Evolutionary conservation across 768 basidiomycete species (phyloP).

Genomic region (Inosperma sp.): DNA sequence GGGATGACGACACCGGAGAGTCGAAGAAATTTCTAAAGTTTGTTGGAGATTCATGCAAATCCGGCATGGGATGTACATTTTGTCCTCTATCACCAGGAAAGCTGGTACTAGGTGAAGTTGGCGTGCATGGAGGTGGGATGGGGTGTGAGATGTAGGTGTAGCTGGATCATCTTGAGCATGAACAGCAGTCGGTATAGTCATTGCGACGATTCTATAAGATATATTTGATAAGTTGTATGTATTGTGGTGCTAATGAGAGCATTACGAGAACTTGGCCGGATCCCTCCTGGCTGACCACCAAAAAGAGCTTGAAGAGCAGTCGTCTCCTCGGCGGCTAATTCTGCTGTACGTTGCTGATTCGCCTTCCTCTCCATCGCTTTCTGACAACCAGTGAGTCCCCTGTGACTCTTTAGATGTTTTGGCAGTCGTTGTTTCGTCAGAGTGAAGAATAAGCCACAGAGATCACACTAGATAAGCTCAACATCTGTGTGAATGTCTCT

Average conservation of each 20-base stretch:
- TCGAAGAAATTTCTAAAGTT: too few species aligned
- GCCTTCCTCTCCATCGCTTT: neutral
- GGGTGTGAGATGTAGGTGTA: neutral
- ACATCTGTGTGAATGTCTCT: neutral
- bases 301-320: neutral
- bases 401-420: constrained; percentile 2
- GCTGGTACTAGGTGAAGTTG: neutral
- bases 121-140: neutral
- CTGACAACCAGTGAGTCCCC: neutral
- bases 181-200: neutral
- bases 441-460: neutral
- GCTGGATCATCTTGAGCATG: neutral
- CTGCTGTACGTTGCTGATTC: neutral
- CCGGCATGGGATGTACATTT: neutral
- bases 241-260: neutral
- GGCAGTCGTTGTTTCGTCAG: neutral
- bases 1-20: too few species aligned
- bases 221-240: neutral
- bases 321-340: neutral
- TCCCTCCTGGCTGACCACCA: neutral
- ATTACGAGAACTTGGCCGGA: neutral
- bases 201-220: neutral
- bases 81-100: neutral
- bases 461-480: neutral
- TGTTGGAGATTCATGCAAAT: too few species aligned